Percentiles rank a stretch among this genome's conserved stretches.
Evolutionary conservation across 129 eudicot species (phyloP).

Genomic region (sunflower (Helianthus annuus)): HanXRQr2.0-SUNRISE NC_035448.2:12436165-12436664

Average conservation of each 20-base stretch:
- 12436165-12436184: slow-evolving; percentile 9
- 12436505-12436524: no score
- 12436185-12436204: slow-evolving; percentile 18
- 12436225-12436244: slow-evolving; percentile 13
- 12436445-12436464: no score
- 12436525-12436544: no score
- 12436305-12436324: neutral
- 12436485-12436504: no score
- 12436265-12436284: slow-evolving; percentile 23
- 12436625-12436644: no score
- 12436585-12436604: no score
- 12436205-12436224: neutral
- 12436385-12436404: slow-evolving; percentile 9
- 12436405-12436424: neutral
- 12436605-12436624: no score
- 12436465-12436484: no score
- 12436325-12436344: slow-evolving; percentile 23
- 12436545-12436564: no score
- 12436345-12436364: slow-evolving; percentile 31
- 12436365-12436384: slow-evolving; percentile 12
- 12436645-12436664: no score
- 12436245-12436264: slow-evolving; percentile 23
- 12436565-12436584: no score
- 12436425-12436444: no score
- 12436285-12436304: slow-evolving; percentile 14